phyloP scores from a whole-genome alignment of 2,329 filamentous ascomycete species.

The Curvularia lunata region DNA sequence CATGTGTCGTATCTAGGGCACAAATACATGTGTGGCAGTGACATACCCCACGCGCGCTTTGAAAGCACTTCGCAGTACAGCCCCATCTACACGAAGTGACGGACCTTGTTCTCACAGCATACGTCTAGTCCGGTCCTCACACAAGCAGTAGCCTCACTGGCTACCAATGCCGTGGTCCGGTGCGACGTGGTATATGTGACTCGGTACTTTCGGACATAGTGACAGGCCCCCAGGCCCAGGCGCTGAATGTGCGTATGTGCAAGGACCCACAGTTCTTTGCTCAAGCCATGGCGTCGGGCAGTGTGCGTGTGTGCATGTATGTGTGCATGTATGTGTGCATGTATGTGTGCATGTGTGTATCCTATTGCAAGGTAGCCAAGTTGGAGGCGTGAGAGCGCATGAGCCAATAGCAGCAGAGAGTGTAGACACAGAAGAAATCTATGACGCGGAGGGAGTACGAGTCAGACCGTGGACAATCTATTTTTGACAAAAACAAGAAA shows the following conservation, averaged over 20 bases:
- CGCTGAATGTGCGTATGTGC: slow-evolving; percentile 5
- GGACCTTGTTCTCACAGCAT: not conserved
- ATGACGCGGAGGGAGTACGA: not conserved
- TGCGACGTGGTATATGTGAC: slow-evolving; percentile 14
- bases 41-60: slow-evolving; percentile 3
- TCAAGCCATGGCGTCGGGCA: slow-evolving; percentile 1
- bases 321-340: too few species aligned
- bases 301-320: not conserved
- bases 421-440: not conserved
- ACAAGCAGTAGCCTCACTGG: slow-evolving; percentile 1
- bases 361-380: not conserved
- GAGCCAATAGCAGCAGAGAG: not conserved
- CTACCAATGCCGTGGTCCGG: slow-evolving; percentile 6
- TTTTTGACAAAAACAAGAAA: too few species aligned
- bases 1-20: slow-evolving; percentile 1
- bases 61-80: not conserved
- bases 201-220: slow-evolving; percentile 14
- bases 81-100: slow-evolving; percentile 7
- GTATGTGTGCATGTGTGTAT: not conserved
- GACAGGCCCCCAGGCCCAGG: slow-evolving; percentile 9
- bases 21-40: slow-evolving; percentile 1
- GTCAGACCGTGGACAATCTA: not conserved
- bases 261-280: slow-evolving; percentile 21
- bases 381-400: not conserved
- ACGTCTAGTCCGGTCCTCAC: slow-evolving; percentile 8